These are phyloP conservation scores for Medicago arabica DNA, from an alignment of 306 rosid species.

Conservation along the genomic window DNA sequence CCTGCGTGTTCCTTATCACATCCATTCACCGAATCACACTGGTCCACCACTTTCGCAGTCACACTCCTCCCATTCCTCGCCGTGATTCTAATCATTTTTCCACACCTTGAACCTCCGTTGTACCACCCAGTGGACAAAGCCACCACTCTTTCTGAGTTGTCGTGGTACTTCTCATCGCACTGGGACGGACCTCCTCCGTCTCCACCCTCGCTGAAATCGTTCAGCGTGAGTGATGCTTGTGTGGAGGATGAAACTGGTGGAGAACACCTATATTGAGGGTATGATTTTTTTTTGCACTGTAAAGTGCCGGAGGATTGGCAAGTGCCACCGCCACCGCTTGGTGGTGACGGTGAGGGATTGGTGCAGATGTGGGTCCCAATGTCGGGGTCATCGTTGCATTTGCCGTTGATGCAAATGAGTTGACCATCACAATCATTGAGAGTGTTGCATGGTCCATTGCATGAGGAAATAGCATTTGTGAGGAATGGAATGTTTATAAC, in stretches of 20 bases:
- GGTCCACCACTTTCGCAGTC: slow-evolving; percentile 61
- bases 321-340: neutral
- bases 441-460: slow-evolving; percentile 51
- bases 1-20: slow-evolving; percentile 55
- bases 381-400: slow-evolving; percentile 59
- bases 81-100: slow-evolving; percentile 39
- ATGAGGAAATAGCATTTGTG: slow-evolving; percentile 44
- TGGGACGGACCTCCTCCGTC: slow-evolving; percentile 48
- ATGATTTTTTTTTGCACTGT: neutral
- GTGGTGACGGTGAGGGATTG: neutral
- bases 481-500: slow-evolving; percentile 1
- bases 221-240: slow-evolving; percentile 45
- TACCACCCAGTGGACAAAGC: slow-evolving; percentile 67
- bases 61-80: slow-evolving; percentile 43
- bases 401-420: slow-evolving; percentile 57
- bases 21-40: slow-evolving; percentile 60
- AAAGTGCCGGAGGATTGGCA: slow-evolving; percentile 17
- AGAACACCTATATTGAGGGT: slow-evolving; percentile 41
- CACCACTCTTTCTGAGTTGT: slow-evolving; percentile 45
- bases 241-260: slow-evolving; percentile 38
- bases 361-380: slow-evolving; percentile 46
- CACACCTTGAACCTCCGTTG: slow-evolving; percentile 47
- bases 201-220: slow-evolving; percentile 48
- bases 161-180: slow-evolving; percentile 49
- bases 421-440: slow-evolving; percentile 51